Evolutionary conservation across 768 basidiomycete genomes (phyloP), one percentile per base, ranked within the genome.

Genomic region (Rhizopogon vulgaris): DNA sequence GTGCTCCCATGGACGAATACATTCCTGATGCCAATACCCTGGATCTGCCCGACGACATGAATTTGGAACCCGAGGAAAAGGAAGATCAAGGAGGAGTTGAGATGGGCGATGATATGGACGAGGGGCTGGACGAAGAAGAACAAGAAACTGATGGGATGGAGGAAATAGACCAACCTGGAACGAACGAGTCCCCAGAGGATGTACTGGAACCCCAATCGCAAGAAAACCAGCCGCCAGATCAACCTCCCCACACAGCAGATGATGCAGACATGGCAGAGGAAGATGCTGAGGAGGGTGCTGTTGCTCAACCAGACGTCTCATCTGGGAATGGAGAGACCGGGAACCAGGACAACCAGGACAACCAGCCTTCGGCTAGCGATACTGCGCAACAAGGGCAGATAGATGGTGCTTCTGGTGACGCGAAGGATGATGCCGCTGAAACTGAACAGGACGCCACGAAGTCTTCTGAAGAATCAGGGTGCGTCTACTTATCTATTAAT

Each of bases 1-100:
- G 84, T 11, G 79, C 80, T 7, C 82, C 86, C 10, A 76, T 93
- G 69, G 85, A 94, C 52, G 81, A 92, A 17, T 75, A 83, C 53
- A 69, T 92, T 41, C 84, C 78, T 22, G 90, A 96, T 54, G 85
- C 85, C 3, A 78, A 95, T 48, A 84, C 83, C 4, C 77, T 98
- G 40, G 88, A 98, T 60, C 76, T 98, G 9, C 95, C 95, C 0
- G 94, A 97, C 32, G 84, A 92, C 56, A 74, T 95, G 69, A 73
- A 91, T 49, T 65, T 94, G 24, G 76, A 73, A 6, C 67, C 66
- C 18, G 67, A 71, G 46, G 58, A 58, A 17, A 58, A 68, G 28
- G 64, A 68, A 8, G 63, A 62, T 18, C 55, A 58, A n/a, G 63
- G 69, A 43, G 62, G 61, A 17, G 46, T 54, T 4, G 59, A 46